Evolutionary conservation across 1,139 yeast species (phyloP), one percentile per base, ranked within the genome.

Genomic region (Suhomyces bokatorum): DNA sequence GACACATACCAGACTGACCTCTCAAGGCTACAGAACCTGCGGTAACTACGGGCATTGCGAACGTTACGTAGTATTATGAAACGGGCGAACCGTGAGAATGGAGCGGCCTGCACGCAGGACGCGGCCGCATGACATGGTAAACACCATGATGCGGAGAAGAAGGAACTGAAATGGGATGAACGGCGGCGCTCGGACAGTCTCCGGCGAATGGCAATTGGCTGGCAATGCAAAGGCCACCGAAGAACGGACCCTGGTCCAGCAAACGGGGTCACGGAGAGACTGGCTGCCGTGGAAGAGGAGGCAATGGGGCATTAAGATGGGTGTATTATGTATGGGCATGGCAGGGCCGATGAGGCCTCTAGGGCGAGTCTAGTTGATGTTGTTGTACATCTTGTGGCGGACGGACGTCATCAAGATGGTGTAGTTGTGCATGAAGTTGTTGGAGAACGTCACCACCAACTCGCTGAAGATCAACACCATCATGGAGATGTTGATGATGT

Each of bases 381-480:
- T 65, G 39, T 63, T 60, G 52, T 61, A 58, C 54, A 66, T 57
- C 52, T 63, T 63, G 48, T 64, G 67, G 46, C 59, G 59, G 46
- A 66, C 55, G 27, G 67, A 58, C 13, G 62, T 48, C 37, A 55
- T 55, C 29, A 66, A 50, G 39, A 67, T 59, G 37, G 57, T 52
- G 43, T 62, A 55, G 48, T 58, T 63, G 44, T 59, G 52, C 35
- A 49, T 40, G 17, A 63, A 47, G 36, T 54, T 54, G 33, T 61
- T 56, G n/a, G 54, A 47, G 17, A 57, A 42, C 28, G 64, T 67
- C 12, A 54, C 50, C 6, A 64, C 43, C 39, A 60, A 41, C 22
- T 65, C 69, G 14, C 62, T 53, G 38, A 65, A 54, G 27, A 55
- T 52, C 48, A 65, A 49, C 35, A 62, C 50, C 37, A 66, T 37